A percentile compares a stretch with the other conserved stretches of the same genome.
Evolutionary conservation across 495 filamentous ascomycete species (phyloP).

Genomic region (Aspergillus ostianus): DNA sequence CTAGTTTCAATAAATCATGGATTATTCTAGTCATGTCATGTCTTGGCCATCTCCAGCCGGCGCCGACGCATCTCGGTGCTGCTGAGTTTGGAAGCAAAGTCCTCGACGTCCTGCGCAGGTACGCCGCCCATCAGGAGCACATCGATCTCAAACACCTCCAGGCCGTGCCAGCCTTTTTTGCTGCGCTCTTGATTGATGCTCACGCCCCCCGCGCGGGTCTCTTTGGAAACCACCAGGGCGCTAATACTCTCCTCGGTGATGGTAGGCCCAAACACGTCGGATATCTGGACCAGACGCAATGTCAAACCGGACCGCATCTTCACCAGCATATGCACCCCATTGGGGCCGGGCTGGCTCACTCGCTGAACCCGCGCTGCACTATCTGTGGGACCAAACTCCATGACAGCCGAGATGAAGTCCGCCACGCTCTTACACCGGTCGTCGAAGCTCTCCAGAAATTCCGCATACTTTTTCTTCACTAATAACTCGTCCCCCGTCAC

Average conservation of each 20-base stretch:
- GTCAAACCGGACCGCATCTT: conserved; percentile 45
- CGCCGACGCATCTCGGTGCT: conserved; percentile 70
- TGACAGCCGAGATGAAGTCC: conserved; percentile 68
- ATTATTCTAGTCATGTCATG: conserved; percentile 16
- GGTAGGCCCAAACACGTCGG: conserved; percentile 88
- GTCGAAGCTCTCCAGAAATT: conserved; percentile 75
- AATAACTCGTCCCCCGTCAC: conserved; percentile 85
- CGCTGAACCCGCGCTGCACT: conserved; percentile 27
- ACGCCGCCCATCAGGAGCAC: conserved; percentile 72
- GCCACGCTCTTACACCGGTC: conserved; percentile 65
- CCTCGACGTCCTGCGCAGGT: conserved; percentile 44
- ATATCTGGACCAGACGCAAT: conserved; percentile 77
- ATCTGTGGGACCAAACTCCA: conserved; percentile 52
- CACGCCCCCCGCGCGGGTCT: conserved; percentile 79
- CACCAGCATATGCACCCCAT: conserved; percentile 51
- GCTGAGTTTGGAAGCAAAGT: conserved; percentile 82
- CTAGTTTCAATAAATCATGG: conserved; percentile 1
- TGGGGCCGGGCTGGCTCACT: conserved; percentile 42
- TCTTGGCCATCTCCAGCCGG: conserved; percentile 40
- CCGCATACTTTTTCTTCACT: conserved; percentile 82
- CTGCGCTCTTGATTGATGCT: conserved; percentile 77
- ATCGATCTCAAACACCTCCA: conserved; percentile 89
- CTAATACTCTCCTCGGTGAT: conserved; percentile 77
- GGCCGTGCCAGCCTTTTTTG: conserved; percentile 71
- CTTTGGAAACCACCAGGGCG: conserved; percentile 82